Base-by-base conservation (phyloP, 2,329 filamentous ascomycete genomes). In the Cytospora piceicola region DNA sequence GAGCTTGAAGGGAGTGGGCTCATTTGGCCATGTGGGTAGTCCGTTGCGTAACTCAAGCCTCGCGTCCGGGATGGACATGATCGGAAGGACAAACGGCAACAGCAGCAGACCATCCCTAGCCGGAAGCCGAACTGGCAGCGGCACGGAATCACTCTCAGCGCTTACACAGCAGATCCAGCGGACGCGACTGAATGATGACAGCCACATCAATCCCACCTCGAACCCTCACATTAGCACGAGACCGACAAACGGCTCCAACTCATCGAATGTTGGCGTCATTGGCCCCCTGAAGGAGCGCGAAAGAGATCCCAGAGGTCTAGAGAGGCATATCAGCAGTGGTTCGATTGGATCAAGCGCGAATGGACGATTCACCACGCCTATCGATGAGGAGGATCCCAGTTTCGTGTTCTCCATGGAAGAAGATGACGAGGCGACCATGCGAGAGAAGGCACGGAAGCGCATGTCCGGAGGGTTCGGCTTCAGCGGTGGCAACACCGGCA, bases 361-460 rank as follows among this genome's bases (percentile, higher is more conserved):
- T 24, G 85, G 84, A 24, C 79, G 87, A 20, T 88, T 88, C 73
- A 86, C 86, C 1, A 88, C 85, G 0, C 86, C 86, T 3, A 89
- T 89, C 68, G 86, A 88, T 66, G 87, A 89, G 72, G 87, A 89
- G 70, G 85, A 89, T 63, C 80, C 84, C 4, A 83, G 85, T 30
- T 88, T 89, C 69, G 84, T 89, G 17, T 89, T 89, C 73, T 85
- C 79, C 72, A 89, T 89, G 86, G 87, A 89, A 70, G 85, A 87
- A 63, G 85, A 86, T 30, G 84, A 85, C 27, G 85, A 87, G 36
- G 77, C 82, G 27, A 27, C 77, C 82, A 76, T 78, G 63, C 77
- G 79, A 52, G 39, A 63, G 49, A 59, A 58, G 55, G 78, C 79
- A 12, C 76, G 81, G 60, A 86, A 85, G 75, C 81, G 83, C 63